A percentile compares a stretch with the other conserved stretches of the same genome.
Conservation (phyloP, 1,284 basidiomycete species). For the Flammula alnicola region DNA sequence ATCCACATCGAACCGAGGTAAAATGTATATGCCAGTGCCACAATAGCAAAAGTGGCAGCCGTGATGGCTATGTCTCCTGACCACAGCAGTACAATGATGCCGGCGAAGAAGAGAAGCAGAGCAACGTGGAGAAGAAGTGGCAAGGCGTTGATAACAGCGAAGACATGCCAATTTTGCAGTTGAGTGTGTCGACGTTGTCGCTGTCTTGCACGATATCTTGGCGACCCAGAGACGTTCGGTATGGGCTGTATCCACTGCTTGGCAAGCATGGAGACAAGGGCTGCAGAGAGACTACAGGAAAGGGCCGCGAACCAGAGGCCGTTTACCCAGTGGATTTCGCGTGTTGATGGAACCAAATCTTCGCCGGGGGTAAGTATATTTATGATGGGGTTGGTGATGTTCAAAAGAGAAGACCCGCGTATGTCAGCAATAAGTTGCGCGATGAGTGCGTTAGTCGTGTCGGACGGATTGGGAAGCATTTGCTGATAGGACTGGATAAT, state of each 20-base stretch:
- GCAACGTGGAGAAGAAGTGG: slow-evolving; percentile 48
- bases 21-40: slow-evolving; percentile 39
- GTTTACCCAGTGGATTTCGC: slow-evolving; percentile 42
- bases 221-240: slow-evolving; percentile 35
- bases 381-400: slow-evolving; percentile 15
- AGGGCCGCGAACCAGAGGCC: slow-evolving; percentile 48
- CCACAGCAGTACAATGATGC: slow-evolving; percentile 45
- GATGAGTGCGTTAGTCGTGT: slow-evolving; percentile 40
- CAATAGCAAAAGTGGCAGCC: slow-evolving; percentile 38
- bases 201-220: slow-evolving; percentile 38
- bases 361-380: not conserved
- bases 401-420: slow-evolving; percentile 25
- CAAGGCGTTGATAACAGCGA: slow-evolving; percentile 41
- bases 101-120: slow-evolving; percentile 48
- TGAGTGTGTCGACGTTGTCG: slow-evolving; percentile 40
- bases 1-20: slow-evolving; percentile 43
- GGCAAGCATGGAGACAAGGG: slow-evolving; percentile 46
- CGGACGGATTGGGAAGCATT: slow-evolving; percentile 35
- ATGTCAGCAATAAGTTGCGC: slow-evolving; percentile 31
- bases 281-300: slow-evolving; percentile 43
- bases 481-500: slow-evolving; percentile 45
- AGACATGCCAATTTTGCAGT: slow-evolving; percentile 42
- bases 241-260: slow-evolving; percentile 50
- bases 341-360: slow-evolving; percentile 12
- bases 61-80: slow-evolving; percentile 38